Evolutionary conservation across 257 asterid genomes (phyloP).

Genomic region (Nicotiana tabacum): DNA sequence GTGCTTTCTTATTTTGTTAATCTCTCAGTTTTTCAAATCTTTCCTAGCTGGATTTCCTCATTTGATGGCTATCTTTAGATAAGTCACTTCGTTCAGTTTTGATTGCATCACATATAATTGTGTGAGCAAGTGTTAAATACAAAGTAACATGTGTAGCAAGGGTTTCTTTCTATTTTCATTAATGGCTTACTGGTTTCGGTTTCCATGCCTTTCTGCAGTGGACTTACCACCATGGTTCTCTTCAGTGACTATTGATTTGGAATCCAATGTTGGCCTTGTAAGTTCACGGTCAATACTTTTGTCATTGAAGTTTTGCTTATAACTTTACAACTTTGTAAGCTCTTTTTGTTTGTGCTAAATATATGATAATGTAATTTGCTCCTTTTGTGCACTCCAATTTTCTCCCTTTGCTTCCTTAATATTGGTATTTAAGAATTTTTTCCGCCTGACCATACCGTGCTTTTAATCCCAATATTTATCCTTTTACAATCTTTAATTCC

Average conservation of each 20-base stretch:
- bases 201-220: slow-evolving; percentile 52
- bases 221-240: slow-evolving; percentile 92
- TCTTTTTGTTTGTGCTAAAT: background rate
- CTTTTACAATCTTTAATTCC: slow-evolving; percentile 10
- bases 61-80: background rate
- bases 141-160: background rate
- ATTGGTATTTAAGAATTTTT: background rate
- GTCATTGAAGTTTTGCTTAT: background rate
- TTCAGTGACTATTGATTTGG: slow-evolving; percentile 58
- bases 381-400: background rate
- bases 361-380: background rate
- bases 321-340: background rate
- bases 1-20: background rate
- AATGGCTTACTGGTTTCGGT: slow-evolving; percentile 4
- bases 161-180: background rate
- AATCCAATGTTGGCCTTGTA: slow-evolving; percentile 66
- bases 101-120: background rate
- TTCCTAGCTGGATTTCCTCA: background rate
- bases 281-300: slow-evolving; percentile 31
- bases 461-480: background rate
- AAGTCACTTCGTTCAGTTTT: background rate
- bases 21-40: background rate
- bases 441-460: background rate
- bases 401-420: background rate
- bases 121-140: background rate